These are phyloP conservation scores for Colletotrichum chlorophyti DNA, from an alignment of 2,329 filamentous ascomycete genomes.

Conservation along the genomic window DNA sequence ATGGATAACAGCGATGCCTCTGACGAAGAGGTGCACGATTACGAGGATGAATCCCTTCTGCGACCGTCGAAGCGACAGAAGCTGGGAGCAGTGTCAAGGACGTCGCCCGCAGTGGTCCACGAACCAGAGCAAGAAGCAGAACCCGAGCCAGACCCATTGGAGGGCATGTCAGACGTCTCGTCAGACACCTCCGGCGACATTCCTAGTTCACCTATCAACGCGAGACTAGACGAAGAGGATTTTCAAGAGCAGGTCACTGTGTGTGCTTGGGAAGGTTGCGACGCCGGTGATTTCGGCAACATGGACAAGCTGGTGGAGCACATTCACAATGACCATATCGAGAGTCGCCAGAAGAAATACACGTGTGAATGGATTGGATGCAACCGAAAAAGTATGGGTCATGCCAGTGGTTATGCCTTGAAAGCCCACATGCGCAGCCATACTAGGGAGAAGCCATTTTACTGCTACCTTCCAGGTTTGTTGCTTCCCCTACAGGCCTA, in stretches of 20 bases:
- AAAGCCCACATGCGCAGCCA: conserved; percentile 98
- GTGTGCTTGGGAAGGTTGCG: conserved; percentile 81
- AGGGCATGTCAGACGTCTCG: conserved; percentile 76
- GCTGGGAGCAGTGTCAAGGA: conserved; percentile 40
- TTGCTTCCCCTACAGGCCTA: not conserved
- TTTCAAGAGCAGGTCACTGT: conserved; percentile 79
- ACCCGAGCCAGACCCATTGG: conserved; percentile 58
- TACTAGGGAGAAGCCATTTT: conserved; percentile 97
- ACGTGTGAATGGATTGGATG: conserved; percentile 98
- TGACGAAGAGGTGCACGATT: conserved; percentile 27
- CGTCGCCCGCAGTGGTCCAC: conserved; percentile 52
- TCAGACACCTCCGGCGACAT: conserved; percentile 90
- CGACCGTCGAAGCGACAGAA: conserved; percentile 45
- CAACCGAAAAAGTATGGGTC: conserved; percentile 83
- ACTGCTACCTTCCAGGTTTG: conserved; percentile 90
- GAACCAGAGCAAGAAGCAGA: conserved; percentile 28
- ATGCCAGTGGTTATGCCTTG: conserved; percentile 94
- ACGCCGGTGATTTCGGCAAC: conserved; percentile 73
- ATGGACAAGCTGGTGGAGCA: conserved; percentile 85
- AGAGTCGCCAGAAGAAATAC: conserved; percentile 92
- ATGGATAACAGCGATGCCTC: conserved; percentile 28
- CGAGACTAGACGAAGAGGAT: conserved; percentile 76
- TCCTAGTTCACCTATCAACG: conserved; percentile 72
- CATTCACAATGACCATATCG: conserved; percentile 93
- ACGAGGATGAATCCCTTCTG: conserved; percentile 36